phyloP scores from a whole-genome alignment of 805 yeast genomes.

The Henningerozyma blattae region DNA sequence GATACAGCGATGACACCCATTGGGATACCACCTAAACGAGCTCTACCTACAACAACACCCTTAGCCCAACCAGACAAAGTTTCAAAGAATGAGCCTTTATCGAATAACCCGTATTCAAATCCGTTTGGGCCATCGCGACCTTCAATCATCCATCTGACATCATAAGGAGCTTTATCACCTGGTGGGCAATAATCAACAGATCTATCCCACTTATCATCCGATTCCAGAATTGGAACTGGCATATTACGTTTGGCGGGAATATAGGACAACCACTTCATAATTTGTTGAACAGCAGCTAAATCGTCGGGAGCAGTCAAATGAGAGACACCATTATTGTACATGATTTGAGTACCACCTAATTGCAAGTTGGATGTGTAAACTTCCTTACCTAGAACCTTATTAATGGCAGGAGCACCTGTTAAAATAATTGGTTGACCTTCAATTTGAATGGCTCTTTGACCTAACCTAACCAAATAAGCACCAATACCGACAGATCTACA shows the following conservation, averaged over 20 bases:
- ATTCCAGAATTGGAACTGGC: constrained; percentile 82
- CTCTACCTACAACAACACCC: constrained; percentile 98
- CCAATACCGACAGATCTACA: constrained; percentile 99
- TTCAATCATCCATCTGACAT: constrained; percentile 88
- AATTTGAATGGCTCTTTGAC: constrained; percentile 97
- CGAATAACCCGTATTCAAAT: constrained; percentile 83
- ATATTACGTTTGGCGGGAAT: constrained; percentile 82
- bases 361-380: constrained; percentile 95
- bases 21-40: constrained; percentile 97
- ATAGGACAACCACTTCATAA: constrained; percentile 90
- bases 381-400: constrained; percentile 92
- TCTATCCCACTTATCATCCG: constrained; percentile 88
- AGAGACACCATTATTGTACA: constrained; percentile 97
- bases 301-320: constrained; percentile 96
- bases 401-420: constrained; percentile 99
- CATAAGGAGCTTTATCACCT: constrained; percentile 54
- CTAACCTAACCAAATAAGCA: constrained; percentile 94
- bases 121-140: constrained; percentile 67
- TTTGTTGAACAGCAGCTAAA: constrained; percentile 89
- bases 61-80: constrained; percentile 97
- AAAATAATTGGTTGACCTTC: constrained; percentile 98
- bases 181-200: constrained; percentile 72
- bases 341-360: constrained; percentile 97
- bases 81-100: constrained; percentile 87
- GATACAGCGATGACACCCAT: constrained; percentile 97